Percentiles rank a stretch among this genome's conserved stretches.
phyloP scores from a whole-genome alignment of 805 yeast genomes.

The Starmerella potacharoeniae region DNA sequence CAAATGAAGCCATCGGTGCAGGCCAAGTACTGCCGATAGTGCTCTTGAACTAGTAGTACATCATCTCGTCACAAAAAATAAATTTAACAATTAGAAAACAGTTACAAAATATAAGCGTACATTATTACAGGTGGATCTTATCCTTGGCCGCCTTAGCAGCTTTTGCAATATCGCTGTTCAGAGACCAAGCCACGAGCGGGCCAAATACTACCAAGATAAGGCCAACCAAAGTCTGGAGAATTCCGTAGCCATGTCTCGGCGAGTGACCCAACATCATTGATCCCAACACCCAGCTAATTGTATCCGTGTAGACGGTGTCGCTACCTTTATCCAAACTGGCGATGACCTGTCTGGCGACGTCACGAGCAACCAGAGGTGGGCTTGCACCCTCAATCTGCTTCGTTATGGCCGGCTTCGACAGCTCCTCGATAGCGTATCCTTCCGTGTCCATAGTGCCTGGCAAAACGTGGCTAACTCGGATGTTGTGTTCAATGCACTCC shows the following conservation, averaged over 20 bases:
- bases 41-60: too few relatives aligned
- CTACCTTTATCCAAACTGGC: slow-evolving; percentile 50
- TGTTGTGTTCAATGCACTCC: slow-evolving; percentile 58
- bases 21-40: too few relatives aligned
- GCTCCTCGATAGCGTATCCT: slow-evolving; percentile 72
- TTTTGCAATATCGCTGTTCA: slow-evolving; percentile 15
- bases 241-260: slow-evolving; percentile 23
- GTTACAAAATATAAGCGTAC: background rate
- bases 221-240: slow-evolving; percentile 22
- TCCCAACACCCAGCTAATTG: slow-evolving; percentile 68
- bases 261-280: slow-evolving; percentile 34
- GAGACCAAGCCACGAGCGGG: slow-evolving; percentile 20
- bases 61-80: background rate
- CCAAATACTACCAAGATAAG: slow-evolving; percentile 20
- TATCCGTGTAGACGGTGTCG: slow-evolving; percentile 68
- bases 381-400: slow-evolving; percentile 77
- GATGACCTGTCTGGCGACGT: slow-evolving; percentile 53
- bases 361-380: slow-evolving; percentile 50
- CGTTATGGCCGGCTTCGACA: slow-evolving; percentile 77
- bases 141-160: background rate
- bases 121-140: background rate
- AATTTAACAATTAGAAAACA: background rate
- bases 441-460: slow-evolving; percentile 89
- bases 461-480: slow-evolving; percentile 59
- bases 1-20: background rate